A percentile compares a stretch with the other conserved stretches of the same genome.
Evolutionary conservation across 306 rosid species (phyloP).

Genomic region (Luffa aegyptiaca): DNA sequence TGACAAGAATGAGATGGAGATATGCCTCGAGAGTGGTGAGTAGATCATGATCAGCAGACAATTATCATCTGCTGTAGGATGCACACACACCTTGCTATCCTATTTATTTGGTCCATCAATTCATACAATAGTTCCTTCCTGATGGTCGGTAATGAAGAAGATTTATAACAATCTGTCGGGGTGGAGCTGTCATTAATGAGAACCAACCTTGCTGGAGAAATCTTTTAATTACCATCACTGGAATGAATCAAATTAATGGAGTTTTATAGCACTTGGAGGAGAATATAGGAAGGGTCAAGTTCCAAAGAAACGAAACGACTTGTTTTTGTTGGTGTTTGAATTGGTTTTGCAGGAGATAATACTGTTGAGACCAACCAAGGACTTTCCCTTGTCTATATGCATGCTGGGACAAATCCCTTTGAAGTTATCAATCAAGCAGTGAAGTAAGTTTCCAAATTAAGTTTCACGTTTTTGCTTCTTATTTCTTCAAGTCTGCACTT

Average conservation of each 20-base stretch:
- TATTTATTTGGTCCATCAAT: conserved; percentile 30
- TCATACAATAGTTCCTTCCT: conserved; percentile 27
- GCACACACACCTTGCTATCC: conserved; percentile 16
- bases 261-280: conserved; percentile 45
- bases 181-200: conserved; percentile 39
- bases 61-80: conserved; percentile 25
- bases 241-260: conserved; percentile 41
- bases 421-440: conserved; percentile 82
- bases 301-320: conserved; percentile 31
- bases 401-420: conserved; percentile 91
- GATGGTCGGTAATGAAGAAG: conserved; percentile 29
- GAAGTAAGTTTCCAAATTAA: conserved; percentile 40
- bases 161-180: conserved; percentile 21
- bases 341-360: conserved; percentile 85
- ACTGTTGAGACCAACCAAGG: conserved; percentile 82
- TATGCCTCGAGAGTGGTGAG: conserved; percentile 95
- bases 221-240: conserved; percentile 26
- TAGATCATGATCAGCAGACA: conserved; percentile 30
- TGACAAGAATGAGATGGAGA: conserved; percentile 70
- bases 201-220: conserved; percentile 38
- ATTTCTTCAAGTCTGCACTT: background rate
- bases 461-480: background rate
- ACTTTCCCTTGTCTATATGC: conserved; percentile 71
- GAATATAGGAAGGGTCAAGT: conserved; percentile 29
- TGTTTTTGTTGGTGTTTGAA: conserved; percentile 53